A percentile compares a stretch with the other conserved stretches of the same genome.
These are phyloP conservation scores for Melaleuca quinquenervia DNA, from an alignment of 345 rosid genomes.

Conservation along the genomic window DNA sequence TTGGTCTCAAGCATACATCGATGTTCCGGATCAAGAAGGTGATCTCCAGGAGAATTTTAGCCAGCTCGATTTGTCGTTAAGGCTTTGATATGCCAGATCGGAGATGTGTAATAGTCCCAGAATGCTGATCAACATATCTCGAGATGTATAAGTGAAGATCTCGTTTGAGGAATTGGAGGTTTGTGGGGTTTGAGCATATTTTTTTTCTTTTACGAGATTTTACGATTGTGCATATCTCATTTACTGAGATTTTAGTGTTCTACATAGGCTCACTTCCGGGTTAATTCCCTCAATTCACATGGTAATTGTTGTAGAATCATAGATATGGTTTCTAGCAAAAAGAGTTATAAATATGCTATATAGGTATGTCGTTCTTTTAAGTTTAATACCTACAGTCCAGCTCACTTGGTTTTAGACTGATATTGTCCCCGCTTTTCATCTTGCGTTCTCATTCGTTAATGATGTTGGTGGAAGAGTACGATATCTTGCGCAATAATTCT, in stretches of 20 bases:
- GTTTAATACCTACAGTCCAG: background rate
- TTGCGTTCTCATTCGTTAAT: background rate
- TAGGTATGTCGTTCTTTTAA: background rate
- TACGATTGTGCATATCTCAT: background rate
- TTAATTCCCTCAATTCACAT: background rate
- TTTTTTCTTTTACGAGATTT: background rate
- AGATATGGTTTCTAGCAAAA: background rate
- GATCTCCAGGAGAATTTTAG: background rate
- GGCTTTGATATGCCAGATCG: conserved; percentile 34
- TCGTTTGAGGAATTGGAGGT: background rate
- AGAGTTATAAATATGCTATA: background rate
- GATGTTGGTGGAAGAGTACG: background rate
- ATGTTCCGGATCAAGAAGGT: background rate
- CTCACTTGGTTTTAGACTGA: background rate
- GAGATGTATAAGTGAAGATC: background rate
- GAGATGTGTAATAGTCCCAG: background rate
- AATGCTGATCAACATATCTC: background rate
- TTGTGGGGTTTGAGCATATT: background rate
- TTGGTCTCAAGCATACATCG: background rate
- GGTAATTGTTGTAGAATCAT: background rate
- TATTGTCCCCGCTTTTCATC: background rate
- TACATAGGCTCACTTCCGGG: background rate
- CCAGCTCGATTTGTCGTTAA: conserved; percentile 70
- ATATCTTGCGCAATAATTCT: background rate
- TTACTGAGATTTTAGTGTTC: background rate